Evolutionary conservation across 352 stramenopile genomes (phyloP).

Genomic region (Phytophthora tubulina): DNA sequence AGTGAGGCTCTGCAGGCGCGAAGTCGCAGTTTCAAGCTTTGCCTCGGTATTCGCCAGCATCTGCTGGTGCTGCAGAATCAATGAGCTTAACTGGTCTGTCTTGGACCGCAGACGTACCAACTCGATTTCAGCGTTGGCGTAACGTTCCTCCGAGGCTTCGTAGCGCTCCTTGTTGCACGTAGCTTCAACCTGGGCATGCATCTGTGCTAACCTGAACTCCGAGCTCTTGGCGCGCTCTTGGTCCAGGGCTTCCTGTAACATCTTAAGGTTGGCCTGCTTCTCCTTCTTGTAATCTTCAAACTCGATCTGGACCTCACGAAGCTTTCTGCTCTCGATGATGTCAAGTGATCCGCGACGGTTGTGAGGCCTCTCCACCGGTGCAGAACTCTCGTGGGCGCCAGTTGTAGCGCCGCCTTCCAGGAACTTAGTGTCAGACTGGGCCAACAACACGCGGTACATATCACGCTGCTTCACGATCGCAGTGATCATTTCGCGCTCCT

Average conservation of each 20-base stretch:
- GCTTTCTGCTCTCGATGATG: constrained; percentile 43
- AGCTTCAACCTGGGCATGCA: constrained; percentile 78
- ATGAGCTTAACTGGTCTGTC: constrained; percentile 64
- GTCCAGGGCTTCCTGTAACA: constrained; percentile 77
- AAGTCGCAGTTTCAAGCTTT: constrained; percentile 63
- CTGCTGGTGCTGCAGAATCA: constrained; percentile 77
- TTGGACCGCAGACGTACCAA: constrained; percentile 66
- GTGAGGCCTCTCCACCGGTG: constrained; percentile 18
- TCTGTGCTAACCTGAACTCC: constrained; percentile 59
- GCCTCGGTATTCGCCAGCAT: constrained; percentile 61
- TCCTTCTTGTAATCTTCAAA: constrained; percentile 87
- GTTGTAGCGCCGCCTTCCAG: constrained; percentile 32
- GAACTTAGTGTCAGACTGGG: constrained; percentile 89
- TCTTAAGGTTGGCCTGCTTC: constrained; percentile 69
- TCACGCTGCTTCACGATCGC: constrained; percentile 97
- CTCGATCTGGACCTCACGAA: constrained; percentile 73
- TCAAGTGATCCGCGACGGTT: constrained; percentile 49
- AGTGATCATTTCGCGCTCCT: constrained; percentile 90
- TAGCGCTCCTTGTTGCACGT: constrained; percentile 74
- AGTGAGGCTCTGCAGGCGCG: constrained; percentile 49
- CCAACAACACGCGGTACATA: constrained; percentile 95
- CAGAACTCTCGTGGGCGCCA: constrained; percentile 17
- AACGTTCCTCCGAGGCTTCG: constrained; percentile 63
- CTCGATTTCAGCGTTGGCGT: constrained; percentile 70
- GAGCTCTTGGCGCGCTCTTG: constrained; percentile 59